Percentiles rank a stretch among this genome's conserved stretches.
These are phyloP conservation scores for Rutstroemia sp. DNA, from an alignment of 2,329 filamentous ascomycete genomes.

Conservation along the genomic window DNA sequence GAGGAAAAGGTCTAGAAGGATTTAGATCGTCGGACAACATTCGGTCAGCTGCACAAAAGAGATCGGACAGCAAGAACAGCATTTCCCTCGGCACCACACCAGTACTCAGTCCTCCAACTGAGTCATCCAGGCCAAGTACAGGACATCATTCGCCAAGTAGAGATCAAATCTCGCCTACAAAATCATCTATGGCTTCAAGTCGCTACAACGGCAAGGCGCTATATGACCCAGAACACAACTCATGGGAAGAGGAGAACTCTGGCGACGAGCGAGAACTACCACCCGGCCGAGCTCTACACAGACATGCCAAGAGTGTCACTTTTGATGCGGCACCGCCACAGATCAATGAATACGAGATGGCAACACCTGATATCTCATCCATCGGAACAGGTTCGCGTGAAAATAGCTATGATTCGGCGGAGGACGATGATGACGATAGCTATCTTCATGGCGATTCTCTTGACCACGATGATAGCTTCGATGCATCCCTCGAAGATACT, in stretches of 20 bases:
- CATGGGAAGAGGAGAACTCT: constrained; percentile 61
- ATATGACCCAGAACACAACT: constrained; percentile 61
- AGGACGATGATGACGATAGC: constrained; percentile 64
- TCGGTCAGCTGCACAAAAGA: constrained; percentile 37
- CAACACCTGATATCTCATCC: constrained; percentile 91
- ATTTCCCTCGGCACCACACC: constrained; percentile 49
- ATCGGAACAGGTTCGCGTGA: constrained; percentile 84
- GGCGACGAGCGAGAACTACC: constrained; percentile 52
- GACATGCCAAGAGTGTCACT: constrained; percentile 92
- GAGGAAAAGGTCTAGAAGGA: constrained; percentile 47
- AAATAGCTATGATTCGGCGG: constrained; percentile 83
- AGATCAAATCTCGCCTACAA: constrained; percentile 71
- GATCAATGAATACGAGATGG: constrained; percentile 97
- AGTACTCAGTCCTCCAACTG: constrained; percentile 22
- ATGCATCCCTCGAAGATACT: constrained; percentile 89
- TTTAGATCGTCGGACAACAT: constrained; percentile 43
- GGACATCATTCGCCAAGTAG: constrained; percentile 49
- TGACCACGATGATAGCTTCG: constrained; percentile 75
- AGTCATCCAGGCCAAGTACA: constrained; percentile 33
- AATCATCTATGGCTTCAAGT: constrained; percentile 73
- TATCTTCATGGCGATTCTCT: constrained; percentile 46
- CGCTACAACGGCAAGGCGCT: constrained; percentile 53
- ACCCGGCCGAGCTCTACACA: constrained; percentile 62
- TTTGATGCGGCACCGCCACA: constrained; percentile 92
- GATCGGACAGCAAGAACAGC: constrained; percentile 52